Evolutionary conservation across 805 yeast genomes (phyloP).

Genomic region (Myxozyma vanderwaltii): DNA sequence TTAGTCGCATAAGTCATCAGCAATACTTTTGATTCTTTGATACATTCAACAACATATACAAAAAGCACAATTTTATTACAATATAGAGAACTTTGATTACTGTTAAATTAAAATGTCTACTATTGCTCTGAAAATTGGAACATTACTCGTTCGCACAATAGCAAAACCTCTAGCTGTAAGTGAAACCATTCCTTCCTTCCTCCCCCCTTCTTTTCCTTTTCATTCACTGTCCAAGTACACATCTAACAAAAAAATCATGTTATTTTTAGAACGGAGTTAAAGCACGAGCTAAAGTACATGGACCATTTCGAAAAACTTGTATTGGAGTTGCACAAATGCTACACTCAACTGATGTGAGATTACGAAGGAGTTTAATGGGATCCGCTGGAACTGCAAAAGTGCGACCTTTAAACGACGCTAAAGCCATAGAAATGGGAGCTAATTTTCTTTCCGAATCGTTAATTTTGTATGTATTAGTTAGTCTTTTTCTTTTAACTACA

Average conservation of each 20-base stretch:
- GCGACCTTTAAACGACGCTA: conserved; percentile 77
- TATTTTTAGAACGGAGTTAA: conserved; percentile 55
- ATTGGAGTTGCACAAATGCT: conserved; percentile 70
- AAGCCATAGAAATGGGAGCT: conserved; percentile 83
- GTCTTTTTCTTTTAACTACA: too few relatives aligned
- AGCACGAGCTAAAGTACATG: conserved; percentile 73
- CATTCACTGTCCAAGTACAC: too few relatives aligned
- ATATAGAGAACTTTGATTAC: too few relatives aligned
- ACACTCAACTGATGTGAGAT: conserved; percentile 63
- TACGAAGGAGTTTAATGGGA: conserved; percentile 64
- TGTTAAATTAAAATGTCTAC: conserved; percentile 60
- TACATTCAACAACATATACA: too few relatives aligned
- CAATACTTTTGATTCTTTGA: too few relatives aligned
- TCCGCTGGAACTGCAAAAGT: conserved; percentile 51
- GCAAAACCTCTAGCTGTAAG: conserved; percentile 75
- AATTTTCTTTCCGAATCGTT: conserved; percentile 74
- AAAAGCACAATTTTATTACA: not conserved
- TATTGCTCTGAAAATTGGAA: conserved; percentile 70
- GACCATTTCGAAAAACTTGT: conserved; percentile 61
- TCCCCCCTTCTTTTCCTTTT: not conserved
- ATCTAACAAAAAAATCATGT: too few relatives aligned
- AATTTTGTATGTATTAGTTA: conserved; percentile 55
- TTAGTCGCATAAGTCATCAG: too few relatives aligned
- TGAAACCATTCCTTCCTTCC: conserved; percentile 9
- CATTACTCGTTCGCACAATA: conserved; percentile 69